phyloP scores from a whole-genome alignment of 2,329 filamentous ascomycete species.

The Aspergillus awamori region DNA sequence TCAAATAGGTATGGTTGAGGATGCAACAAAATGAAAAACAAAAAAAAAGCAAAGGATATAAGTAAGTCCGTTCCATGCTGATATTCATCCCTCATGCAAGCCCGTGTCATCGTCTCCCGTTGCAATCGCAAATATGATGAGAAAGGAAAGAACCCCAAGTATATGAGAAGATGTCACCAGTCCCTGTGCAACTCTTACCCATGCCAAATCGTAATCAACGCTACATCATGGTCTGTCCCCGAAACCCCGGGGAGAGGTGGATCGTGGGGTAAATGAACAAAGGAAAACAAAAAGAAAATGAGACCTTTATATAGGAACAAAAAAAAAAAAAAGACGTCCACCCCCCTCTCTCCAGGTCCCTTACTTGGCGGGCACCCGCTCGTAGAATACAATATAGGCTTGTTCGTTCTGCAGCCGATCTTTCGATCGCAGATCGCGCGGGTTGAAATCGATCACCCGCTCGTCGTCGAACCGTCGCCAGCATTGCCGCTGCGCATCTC shows the following conservation, averaged over 20 bases:
- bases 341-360: not conserved
- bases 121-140: not conserved
- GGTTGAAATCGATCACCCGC: conserved; percentile 59
- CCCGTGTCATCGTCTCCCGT: conserved; percentile 8
- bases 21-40: not conserved
- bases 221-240: not conserved
- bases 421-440: conserved; percentile 51
- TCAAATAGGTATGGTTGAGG: not conserved
- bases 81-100: not conserved
- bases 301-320: not conserved
- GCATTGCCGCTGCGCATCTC: conserved; percentile 59
- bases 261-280: no score
- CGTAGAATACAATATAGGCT: conserved; percentile 68
- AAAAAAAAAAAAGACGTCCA: no score
- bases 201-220: not conserved
- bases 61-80: not conserved
- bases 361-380: conserved; percentile 51
- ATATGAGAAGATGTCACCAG: no score
- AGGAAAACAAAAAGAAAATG: not conserved
- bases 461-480: conserved; percentile 67
- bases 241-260: not conserved
- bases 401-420: conserved; percentile 63
- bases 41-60: not conserved
- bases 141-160: conserved; percentile 3
- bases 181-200: not conserved